Evolutionary conservation across 164 flowering plant species (phyloP).

Genomic region (Cinnamomum micranthum): DNA sequence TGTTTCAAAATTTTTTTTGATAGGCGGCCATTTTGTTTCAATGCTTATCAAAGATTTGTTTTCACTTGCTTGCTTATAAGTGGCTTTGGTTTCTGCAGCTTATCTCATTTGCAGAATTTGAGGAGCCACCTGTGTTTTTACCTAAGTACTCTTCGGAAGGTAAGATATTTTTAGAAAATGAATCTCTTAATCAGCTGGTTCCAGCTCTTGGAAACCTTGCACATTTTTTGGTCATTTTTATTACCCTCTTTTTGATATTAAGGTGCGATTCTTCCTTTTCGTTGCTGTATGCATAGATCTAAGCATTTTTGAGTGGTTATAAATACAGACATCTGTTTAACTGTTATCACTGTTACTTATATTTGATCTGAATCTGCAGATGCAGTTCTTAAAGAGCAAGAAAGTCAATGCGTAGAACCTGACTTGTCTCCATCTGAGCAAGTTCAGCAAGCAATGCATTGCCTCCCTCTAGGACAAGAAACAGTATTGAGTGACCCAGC

Average conservation of each 20-base stretch:
- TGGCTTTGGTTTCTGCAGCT: constrained; percentile 49
- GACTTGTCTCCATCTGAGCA: constrained; percentile 48
- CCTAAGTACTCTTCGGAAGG: constrained; percentile 69
- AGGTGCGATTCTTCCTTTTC: background rate
- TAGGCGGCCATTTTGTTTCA: background rate
- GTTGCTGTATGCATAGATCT: background rate
- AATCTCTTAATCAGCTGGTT: background rate
- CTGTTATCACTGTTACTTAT: background rate
- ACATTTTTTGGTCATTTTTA: background rate
- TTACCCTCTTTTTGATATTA: background rate
- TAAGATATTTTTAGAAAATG: constrained; percentile 12
- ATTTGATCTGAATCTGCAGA: constrained; percentile 8
- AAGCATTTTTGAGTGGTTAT: background rate
- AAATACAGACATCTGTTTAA: background rate
- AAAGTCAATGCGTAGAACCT: constrained; percentile 33
- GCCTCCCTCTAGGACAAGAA: constrained; percentile 35
- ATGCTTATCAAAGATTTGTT: background rate
- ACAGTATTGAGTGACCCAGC: constrained; percentile 3
- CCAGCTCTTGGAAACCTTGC: background rate
- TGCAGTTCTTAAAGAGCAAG: constrained; percentile 43
- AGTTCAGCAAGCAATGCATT: constrained; percentile 54
- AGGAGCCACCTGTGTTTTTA: constrained; percentile 63
- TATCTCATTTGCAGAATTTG: constrained; percentile 56
- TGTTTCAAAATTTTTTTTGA: background rate
- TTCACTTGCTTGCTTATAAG: constrained; percentile 3